Base-by-base conservation (phyloP, 2,329 filamentous ascomycete genomes). In the Trichoderma sp. region DNA sequence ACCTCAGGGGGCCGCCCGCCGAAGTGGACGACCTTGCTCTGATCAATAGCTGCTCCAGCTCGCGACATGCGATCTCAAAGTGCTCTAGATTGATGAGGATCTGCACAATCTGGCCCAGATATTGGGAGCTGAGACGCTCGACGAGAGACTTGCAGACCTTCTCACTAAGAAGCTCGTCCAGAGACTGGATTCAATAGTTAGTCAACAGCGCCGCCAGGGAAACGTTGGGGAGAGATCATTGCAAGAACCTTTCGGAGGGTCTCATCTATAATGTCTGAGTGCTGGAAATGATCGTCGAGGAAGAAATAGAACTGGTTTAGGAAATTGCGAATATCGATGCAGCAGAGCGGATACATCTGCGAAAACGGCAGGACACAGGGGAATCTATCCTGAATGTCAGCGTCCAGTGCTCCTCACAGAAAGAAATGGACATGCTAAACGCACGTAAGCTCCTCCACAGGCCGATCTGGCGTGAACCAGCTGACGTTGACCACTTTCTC, bases 291-390 rank as follows among this genome's bases (percentile, higher is more conserved):
- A 73, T 98, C 93, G 72, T 96, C 93, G 9, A 92, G 93, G 78
- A 98, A 99, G 77, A 96, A 93, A 77, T 98, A 98, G 73, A 99
- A 98, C 74, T 98, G 93, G 76, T 97, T 97, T 66, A 98, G 82
- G 76, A 99, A 98, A 76, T 97, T 97, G 47, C 94, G 88, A 71
- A 99, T 97, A 73, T 98, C 93, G 74, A 98, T 98, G 80, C 95
- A 99, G 78, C 95, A 97, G 39, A 98, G 83, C 1, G 95, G 94
- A 74, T 99, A 99, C 95, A 99, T 99, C 72, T 98, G 93, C 14
- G 93, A 97, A 76, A 99, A 99, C 0, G 95, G 96, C 1, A 99
- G 82, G n/a, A 97, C 92, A 71, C 90, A 96, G 5, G 95, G 96
- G 75, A 97, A 97, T 14, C 91, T 93, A 68, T 45, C 28, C 7